Evolutionary conservation across 2,329 filamentous ascomycete genomes (phyloP).

Genomic region (Colletotrichum falcatum): DNA sequence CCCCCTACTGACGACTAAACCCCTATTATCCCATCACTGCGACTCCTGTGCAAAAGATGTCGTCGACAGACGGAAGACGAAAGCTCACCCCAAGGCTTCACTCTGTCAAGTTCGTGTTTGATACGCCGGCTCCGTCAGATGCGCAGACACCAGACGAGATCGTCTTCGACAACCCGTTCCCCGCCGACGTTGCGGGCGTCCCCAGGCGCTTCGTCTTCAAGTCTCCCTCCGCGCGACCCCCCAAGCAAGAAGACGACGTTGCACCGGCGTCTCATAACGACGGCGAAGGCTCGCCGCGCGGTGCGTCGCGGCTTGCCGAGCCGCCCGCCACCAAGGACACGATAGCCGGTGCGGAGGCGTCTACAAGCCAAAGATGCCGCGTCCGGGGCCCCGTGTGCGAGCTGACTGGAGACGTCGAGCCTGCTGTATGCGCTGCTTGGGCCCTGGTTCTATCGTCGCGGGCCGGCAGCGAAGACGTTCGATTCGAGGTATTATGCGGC

Average conservation of each 20-base stretch:
- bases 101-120: constrained; percentile 35
- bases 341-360: not conserved
- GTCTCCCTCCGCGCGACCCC: not conserved
- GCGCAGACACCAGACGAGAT: constrained; percentile 15
- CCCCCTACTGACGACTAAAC: not conserved
- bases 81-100: constrained; percentile 26
- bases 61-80: constrained; percentile 14
- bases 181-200: constrained; percentile 1
- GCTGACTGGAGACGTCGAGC: not conserved
- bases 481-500: not conserved
- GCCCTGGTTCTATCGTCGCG: constrained; percentile 10
- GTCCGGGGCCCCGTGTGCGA: constrained; percentile 15
- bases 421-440: constrained; percentile 17
- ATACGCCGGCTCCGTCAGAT: not conserved
- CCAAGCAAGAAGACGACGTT: not conserved
- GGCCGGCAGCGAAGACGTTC: not conserved
- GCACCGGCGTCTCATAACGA: not conserved
- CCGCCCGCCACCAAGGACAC: no score
- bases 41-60: not conserved
- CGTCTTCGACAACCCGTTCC: constrained; percentile 29
- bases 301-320: no score
- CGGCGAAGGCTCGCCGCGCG: not conserved
- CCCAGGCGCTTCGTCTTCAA: constrained; percentile 25
- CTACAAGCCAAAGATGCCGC: not conserved
- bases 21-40: not conserved